phyloP scores from a whole-genome alignment of 495 filamentous ascomycete species.

The Annulohypoxylon moriforme region DNA sequence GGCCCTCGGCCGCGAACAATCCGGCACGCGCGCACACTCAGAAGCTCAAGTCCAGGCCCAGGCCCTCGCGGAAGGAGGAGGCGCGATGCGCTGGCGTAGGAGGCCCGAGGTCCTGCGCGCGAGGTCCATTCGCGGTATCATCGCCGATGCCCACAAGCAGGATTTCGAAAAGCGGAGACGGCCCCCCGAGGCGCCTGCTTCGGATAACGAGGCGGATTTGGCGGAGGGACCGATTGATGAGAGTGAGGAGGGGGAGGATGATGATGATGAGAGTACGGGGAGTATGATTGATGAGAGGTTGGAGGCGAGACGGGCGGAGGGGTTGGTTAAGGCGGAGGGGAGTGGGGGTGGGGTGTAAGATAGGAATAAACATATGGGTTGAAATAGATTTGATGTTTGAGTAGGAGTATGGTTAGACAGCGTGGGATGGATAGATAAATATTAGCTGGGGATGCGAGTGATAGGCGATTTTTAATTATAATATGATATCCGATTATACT shows the following conservation, averaged over 20 bases:
- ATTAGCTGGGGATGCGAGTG: not conserved
- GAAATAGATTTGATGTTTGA: not conserved
- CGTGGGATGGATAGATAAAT: not conserved
- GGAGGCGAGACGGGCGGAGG: slow-evolving; percentile 27
- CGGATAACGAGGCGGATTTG: slow-evolving; percentile 1
- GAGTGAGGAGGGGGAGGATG: slow-evolving; percentile 46
- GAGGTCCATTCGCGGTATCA: slow-evolving; percentile 66
- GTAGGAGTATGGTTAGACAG: not conserved
- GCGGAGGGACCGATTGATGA: slow-evolving; percentile 35
- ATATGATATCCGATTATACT: not conserved
- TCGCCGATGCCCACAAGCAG: slow-evolving; percentile 82
- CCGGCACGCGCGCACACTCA: slow-evolving; percentile 19
- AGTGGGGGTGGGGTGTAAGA: slow-evolving; percentile 19
- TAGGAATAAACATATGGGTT: not conserved
- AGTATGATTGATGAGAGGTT: slow-evolving; percentile 49
- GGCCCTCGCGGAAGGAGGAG: slow-evolving; percentile 51
- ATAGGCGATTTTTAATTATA: not conserved
- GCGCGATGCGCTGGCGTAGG: slow-evolving; percentile 53
- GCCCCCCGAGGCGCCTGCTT: slow-evolving; percentile 43
- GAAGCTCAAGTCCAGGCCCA: slow-evolving; percentile 26
- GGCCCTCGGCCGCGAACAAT: slow-evolving; percentile 30
- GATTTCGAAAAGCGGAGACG: slow-evolving; percentile 84
- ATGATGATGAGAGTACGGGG: slow-evolving; percentile 51
- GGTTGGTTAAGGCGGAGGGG: slow-evolving; percentile 22
- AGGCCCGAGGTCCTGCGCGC: slow-evolving; percentile 49